A percentile compares a stretch with the other conserved stretches of the same genome.
Conservation (phyloP, 148 eudicot genomes). For the Spergularia marina region DNA sequence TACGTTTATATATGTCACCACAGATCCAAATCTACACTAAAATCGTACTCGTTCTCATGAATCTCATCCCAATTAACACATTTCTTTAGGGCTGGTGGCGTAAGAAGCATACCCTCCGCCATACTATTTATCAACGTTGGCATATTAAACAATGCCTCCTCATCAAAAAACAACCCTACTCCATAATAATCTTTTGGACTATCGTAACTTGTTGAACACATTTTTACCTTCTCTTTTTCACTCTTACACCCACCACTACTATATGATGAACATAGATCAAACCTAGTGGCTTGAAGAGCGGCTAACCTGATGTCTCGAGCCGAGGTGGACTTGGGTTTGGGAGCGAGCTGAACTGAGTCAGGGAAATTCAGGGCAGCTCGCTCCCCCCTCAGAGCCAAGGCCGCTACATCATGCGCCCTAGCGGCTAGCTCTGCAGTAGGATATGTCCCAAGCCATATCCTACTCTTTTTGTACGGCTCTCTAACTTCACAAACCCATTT, state of each 20-base stretch:
- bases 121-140: constrained; percentile 57
- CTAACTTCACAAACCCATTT: constrained; percentile 75
- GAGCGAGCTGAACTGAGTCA: constrained; percentile 39
- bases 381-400: constrained; percentile 47
- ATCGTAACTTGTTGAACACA: background rate
- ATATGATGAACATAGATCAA: background rate
- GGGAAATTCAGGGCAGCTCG: constrained; percentile 45
- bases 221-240: background rate
- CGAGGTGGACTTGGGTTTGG: constrained; percentile 41
- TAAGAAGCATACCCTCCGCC: constrained; percentile 83
- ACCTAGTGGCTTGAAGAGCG: constrained; percentile 41
- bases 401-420: constrained; percentile 68
- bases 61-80: constrained; percentile 45
- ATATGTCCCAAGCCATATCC: constrained; percentile 70
- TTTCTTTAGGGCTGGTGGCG: constrained; percentile 51
- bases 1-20: constrained; percentile 24
- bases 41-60: constrained; percentile 14
- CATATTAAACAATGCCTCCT: constrained; percentile 68
- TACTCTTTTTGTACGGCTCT: constrained; percentile 51
- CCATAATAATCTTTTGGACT: background rate
- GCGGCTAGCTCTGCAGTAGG: constrained; percentile 55
- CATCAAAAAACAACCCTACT: constrained; percentile 38
- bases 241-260: background rate
- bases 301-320: constrained; percentile 51
- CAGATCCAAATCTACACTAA: constrained; percentile 29